phyloP scores from a whole-genome alignment of 192 early-diverging fungal genomes.

The Umbelopsis vinacea region DNA sequence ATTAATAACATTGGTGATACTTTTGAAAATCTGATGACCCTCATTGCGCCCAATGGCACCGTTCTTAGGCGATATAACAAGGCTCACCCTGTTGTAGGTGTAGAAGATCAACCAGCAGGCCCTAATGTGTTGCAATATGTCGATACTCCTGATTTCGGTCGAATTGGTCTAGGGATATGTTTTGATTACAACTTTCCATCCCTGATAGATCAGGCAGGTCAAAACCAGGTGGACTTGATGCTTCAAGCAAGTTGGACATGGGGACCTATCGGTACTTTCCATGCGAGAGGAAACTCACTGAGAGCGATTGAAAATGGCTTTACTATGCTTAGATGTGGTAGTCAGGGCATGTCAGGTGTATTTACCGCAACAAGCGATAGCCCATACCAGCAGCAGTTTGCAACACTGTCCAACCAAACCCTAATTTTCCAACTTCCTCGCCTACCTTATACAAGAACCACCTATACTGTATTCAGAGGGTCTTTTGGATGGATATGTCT shows the following conservation, averaged over 20 bases:
- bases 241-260: slow-evolving; percentile 54
- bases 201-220: slow-evolving; percentile 46
- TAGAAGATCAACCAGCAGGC: slow-evolving; percentile 43
- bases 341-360: slow-evolving; percentile 47
- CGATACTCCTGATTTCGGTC: slow-evolving; percentile 42
- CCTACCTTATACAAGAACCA: background rate
- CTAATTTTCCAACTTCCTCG: slow-evolving; percentile 2
- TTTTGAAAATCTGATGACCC: slow-evolving; percentile 44
- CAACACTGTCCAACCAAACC: slow-evolving; percentile 11
- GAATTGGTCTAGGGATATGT: slow-evolving; percentile 47
- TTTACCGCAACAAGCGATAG: slow-evolving; percentile 19
- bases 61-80: slow-evolving; percentile 49
- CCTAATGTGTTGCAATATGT: slow-evolving; percentile 36
- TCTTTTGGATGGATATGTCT: slow-evolving; percentile 10
- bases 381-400: slow-evolving; percentile 14
- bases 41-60: slow-evolving; percentile 38
- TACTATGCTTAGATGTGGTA: slow-evolving; percentile 46
- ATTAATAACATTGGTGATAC: slow-evolving; percentile 1
- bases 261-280: slow-evolving; percentile 49
- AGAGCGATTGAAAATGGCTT: slow-evolving; percentile 53
- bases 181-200: slow-evolving; percentile 53
- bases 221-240: slow-evolving; percentile 46
- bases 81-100: slow-evolving; percentile 47
- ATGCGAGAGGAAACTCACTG: slow-evolving; percentile 41
- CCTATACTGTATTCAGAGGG: slow-evolving; percentile 2